Evolutionary conservation across 495 filamentous ascomycete genomes (phyloP), one percentile per base, ranked within the genome.

Genomic region (Aspergillus kassunensis): DNA sequence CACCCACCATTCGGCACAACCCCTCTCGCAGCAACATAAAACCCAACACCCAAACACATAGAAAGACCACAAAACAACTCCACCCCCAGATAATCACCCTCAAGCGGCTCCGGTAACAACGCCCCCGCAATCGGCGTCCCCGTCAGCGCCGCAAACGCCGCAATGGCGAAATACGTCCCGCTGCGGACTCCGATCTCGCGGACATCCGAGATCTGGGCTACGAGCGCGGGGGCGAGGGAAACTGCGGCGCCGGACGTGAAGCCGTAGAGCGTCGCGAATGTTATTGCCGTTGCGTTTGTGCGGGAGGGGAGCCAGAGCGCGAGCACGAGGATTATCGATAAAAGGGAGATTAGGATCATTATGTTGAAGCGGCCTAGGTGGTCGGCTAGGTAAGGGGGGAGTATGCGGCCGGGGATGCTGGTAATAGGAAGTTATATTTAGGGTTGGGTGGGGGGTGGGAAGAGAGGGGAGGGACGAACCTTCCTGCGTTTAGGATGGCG

Each of bases 111-210:
- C 2, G 59, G 60, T 2, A 89, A 69, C 34, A 93, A 71, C 0
- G 83, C 85, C 9, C 89, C 88, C 4, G 80, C 88, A 62, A 92
- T 89, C 0, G 89, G 89, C 31, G 74, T 81, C 3, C 86, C 85
- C 0, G 80, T 83, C 47, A 93, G 65, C 1, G 80, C 84, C 20
- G 83, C 88, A 44, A 90, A 62, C 3, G 79, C 76, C 12, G 83
- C 70, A 25, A 82, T 66, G 23, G 81, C 76, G 60, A 90, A 89
- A 48, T 83, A 66, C 0, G 80, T 77, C 3, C 89, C 89, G n/a
- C 73, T 86, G 18, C 89, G 76, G 1, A 87, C 73, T 3, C 89
- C 89, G 12, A 93, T 87, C 60, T 90, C 72, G 7, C 83, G 73
- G 35, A 90, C 74, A 54, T 88, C 83, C 11, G 81, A 85, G 56